These are phyloP conservation scores for Phaeosphaeriaceae sp. DNA, from an alignment of 2,329 filamentous ascomycete genomes.

Conservation along the genomic window DNA sequence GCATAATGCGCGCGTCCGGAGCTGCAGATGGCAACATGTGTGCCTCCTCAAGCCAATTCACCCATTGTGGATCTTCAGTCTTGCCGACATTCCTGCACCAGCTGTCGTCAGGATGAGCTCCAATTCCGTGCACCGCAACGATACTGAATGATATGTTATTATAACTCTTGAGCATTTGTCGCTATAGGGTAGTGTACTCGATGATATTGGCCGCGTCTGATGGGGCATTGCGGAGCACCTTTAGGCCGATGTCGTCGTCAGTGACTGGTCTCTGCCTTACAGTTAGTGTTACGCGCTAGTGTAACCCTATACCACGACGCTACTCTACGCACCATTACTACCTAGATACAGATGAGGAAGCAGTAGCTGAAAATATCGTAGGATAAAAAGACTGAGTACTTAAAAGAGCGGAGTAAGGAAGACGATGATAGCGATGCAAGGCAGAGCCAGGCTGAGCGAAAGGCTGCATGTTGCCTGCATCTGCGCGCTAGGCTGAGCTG, in stretches of 20 bases:
- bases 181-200: slow-evolving; percentile 20
- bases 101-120: slow-evolving; percentile 35
- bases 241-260: slow-evolving; percentile 28
- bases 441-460: too few relatives aligned
- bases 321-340: too few relatives aligned
- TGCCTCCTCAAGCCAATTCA: slow-evolving; percentile 18
- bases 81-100: slow-evolving; percentile 37
- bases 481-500: too few relatives aligned
- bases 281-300: too few relatives aligned
- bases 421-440: too few relatives aligned
- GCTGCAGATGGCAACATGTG: slow-evolving; percentile 28
- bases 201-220: slow-evolving; percentile 15
- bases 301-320: too few relatives aligned
- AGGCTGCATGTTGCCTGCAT: too few relatives aligned
- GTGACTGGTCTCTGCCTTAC: slow-evolving; percentile 22
- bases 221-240: slow-evolving; percentile 28
- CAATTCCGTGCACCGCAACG: slow-evolving; percentile 33
- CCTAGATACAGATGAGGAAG: too few relatives aligned
- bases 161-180: slow-evolving; percentile 9
- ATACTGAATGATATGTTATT: not conserved
- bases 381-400: too few relatives aligned
- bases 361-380: too few relatives aligned
- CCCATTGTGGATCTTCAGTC: slow-evolving; percentile 4
- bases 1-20: slow-evolving; percentile 35
- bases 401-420: too few relatives aligned